Evolutionary conservation across 805 yeast species (phyloP).

Genomic region (Schizosaccharomyces lindneri): DNA sequence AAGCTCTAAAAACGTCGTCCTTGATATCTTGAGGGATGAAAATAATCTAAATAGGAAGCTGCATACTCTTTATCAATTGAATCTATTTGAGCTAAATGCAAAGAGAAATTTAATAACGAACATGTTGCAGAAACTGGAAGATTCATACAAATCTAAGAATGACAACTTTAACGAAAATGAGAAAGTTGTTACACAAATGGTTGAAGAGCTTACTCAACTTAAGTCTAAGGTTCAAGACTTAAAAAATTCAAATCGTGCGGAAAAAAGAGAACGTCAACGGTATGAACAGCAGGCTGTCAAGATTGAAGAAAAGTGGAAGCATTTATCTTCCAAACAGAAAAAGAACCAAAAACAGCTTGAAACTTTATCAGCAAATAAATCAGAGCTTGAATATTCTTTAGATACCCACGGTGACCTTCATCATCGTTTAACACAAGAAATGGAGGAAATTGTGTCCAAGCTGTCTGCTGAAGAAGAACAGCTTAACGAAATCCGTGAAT

Average conservation of each 20-base stretch:
- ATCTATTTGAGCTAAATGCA: conserved; percentile 15
- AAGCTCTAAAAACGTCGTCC: conserved; percentile 38
- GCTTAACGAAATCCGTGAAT: conserved; percentile 38
- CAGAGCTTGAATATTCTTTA: conserved; percentile 24
- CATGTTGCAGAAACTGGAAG: conserved; percentile 18
- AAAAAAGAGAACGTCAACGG: conserved; percentile 13
- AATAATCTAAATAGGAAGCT: conserved; percentile 29
- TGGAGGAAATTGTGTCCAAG: conserved; percentile 21
- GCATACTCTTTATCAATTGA: conserved; percentile 30
- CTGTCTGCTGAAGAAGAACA: conserved; percentile 27
- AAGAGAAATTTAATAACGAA: conserved; percentile 18
- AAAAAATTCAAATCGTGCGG: conserved; percentile 12
- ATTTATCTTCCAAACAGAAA: conserved; percentile 29
- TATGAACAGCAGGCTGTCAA: conserved; percentile 38
- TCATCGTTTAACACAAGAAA: conserved; percentile 20
- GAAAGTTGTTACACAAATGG: conserved; percentile 16
- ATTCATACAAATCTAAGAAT: conserved; percentile 21
- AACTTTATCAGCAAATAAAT: conserved; percentile 21
- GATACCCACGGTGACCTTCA: conserved; percentile 23
- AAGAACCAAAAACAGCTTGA: conserved; percentile 33
- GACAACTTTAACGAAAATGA: conserved; percentile 19
- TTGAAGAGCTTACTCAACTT: conserved; percentile 7
- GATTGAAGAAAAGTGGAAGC: conserved; percentile 52
- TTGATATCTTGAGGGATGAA: conserved; percentile 38
- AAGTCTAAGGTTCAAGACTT: conserved; percentile 7